Percentiles rank a stretch among this genome's conserved stretches.
phyloP scores from a whole-genome alignment of 2,329 filamentous ascomycete species.

The Fusarium denticulatum region DNA sequence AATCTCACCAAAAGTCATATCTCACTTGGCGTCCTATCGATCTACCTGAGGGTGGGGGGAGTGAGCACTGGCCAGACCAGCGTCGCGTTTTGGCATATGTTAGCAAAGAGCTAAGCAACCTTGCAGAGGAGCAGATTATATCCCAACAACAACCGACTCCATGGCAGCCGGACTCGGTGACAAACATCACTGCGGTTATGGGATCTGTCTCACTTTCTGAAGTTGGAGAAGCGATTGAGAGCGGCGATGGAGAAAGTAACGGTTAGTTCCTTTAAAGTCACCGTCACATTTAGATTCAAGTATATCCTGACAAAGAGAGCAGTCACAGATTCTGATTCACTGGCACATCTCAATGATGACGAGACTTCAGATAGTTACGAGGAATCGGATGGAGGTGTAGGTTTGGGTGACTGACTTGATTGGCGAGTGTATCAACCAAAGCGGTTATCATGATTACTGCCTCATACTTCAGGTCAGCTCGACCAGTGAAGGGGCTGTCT shows the following conservation, averaged over 20 bases:
- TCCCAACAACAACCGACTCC: not conserved
- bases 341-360: conserved; percentile 5
- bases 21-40: conserved; percentile 51
- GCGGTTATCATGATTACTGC: no score
- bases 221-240: not conserved
- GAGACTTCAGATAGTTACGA: not conserved
- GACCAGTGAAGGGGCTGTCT: not conserved
- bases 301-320: not conserved
- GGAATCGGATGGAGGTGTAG: conserved; percentile 29
- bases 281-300: not conserved
- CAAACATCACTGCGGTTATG: conserved; percentile 17
- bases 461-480: not conserved
- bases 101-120: conserved; percentile 11
- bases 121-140: conserved; percentile 6
- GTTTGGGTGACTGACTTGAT: not conserved
- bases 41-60: not conserved
- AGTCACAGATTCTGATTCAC: conserved; percentile 4
- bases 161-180: conserved; percentile 26
- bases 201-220: not conserved
- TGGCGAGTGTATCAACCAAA: not conserved
- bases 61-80: conserved; percentile 17
- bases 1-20: conserved; percentile 54
- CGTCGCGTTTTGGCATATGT: conserved; percentile 7
- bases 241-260: not conserved
- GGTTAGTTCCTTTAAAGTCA: not conserved